Base-by-base conservation (phyloP, 1,139 yeast species). In the Geotrichum candidum region DNA sequence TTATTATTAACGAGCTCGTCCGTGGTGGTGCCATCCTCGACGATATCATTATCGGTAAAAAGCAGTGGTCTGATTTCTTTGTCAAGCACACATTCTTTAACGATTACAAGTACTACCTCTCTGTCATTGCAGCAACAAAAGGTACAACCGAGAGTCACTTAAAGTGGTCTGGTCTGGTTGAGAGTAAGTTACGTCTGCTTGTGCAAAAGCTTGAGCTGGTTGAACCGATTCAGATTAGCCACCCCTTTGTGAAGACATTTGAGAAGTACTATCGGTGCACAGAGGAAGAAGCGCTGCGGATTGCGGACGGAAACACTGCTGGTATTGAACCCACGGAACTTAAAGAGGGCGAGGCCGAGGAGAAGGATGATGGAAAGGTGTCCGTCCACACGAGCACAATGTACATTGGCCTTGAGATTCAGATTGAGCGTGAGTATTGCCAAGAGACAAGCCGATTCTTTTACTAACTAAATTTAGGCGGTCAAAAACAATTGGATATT, bases 101-200 rank as follows among this genome's bases (percentile, higher is more conserved):
- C 71, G 82, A 81, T 64, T 92, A 94, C 77, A 92, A 90, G 73
- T 90, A 90, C 73, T 94, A 94, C 71, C 75, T 95, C 56, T 88
- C 96, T 54, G 80, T 94, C 5, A 85, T 89, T 59, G 95, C 92
- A 0, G 86, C 89, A 0, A 88, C 97, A 0, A 80, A 78, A 64
- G 87, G 87, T 7, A 76, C 81, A 1, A 82, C 83, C 60, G 97
- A 91, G 71, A 91, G 90, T 61, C 97, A 94, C 69, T 75, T 86
- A 60, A 87, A 87, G 69, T 95, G 95, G 94, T 84, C 90, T 66
- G 99, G 99, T 15, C 78, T 92, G 78, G 95, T 94, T 9, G 98
- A 94, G 73, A 87, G 96, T 69, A 90, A 87, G 74, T 74, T 94
- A 58, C 82, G 99, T 67, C 77, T 87, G 56, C 75, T 94, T 57